phyloP scores from a whole-genome alignment of 129 eudicot species.

The Helianthus tuberosus region DNA sequence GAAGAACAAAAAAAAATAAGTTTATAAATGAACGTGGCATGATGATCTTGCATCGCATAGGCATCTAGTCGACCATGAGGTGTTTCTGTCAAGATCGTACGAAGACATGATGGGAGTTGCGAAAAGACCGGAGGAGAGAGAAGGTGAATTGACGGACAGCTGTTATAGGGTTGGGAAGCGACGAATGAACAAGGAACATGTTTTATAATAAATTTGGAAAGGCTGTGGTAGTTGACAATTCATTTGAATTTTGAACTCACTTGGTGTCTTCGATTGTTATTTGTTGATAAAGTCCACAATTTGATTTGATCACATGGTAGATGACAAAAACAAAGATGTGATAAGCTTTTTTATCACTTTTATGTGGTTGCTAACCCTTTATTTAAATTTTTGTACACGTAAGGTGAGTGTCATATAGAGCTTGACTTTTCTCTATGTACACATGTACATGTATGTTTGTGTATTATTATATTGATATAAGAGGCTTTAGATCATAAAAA shows the following conservation, averaged over 20 bases:
- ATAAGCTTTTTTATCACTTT: no score
- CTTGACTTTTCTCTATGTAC: no score
- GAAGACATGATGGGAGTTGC: slow-evolving; percentile 21
- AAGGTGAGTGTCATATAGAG: no score
- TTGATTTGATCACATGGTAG: background rate
- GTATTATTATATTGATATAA: no score
- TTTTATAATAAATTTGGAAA: background rate
- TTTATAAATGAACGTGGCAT: slow-evolving; percentile 16
- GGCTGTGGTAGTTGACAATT: background rate
- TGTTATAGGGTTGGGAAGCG: slow-evolving; percentile 16
- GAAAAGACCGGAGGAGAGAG: slow-evolving; percentile 31
- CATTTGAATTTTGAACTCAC: no score
- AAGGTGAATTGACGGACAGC: slow-evolving; percentile 33
- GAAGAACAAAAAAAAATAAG: no score
- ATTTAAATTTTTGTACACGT: no score
- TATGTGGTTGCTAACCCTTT: no score
- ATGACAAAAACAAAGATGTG: background rate
- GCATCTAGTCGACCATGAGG: slow-evolving; percentile 43
- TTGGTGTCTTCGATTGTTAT: background rate
- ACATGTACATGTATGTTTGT: no score
- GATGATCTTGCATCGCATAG: slow-evolving; percentile 32
- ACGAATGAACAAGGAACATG: slow-evolving; percentile 21
- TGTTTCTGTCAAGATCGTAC: slow-evolving; percentile 28
- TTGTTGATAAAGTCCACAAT: background rate
- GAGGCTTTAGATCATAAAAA: no score